These are phyloP conservation scores for Lasiodiplodia sp. DNA, from an alignment of 2,329 filamentous ascomycete species.

Conservation along the genomic window DNA sequence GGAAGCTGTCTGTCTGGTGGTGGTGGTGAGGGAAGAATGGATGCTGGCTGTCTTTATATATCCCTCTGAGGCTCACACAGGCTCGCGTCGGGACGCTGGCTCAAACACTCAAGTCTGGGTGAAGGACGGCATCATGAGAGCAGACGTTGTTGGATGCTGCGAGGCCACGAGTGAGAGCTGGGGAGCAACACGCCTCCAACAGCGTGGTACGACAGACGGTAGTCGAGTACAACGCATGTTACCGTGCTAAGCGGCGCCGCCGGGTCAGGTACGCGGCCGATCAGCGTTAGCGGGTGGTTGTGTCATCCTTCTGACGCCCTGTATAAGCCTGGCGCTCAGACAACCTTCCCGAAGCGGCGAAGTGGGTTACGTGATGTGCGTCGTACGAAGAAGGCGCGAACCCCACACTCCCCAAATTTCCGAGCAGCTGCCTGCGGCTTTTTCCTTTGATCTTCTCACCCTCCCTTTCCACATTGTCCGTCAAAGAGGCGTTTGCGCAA, in stretches of 20 bases:
- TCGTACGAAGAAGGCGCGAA: slow-evolving; percentile 22
- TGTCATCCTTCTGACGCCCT: neutral
- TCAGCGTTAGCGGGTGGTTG: slow-evolving; percentile 2
- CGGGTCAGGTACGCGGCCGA: slow-evolving; percentile 20
- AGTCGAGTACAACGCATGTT: neutral
- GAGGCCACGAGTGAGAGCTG: neutral
- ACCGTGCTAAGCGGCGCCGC: neutral
- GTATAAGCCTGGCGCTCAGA: slow-evolving; percentile 19
- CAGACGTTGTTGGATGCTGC: neutral
- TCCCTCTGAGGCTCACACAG: neutral
- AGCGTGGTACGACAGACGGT: neutral
- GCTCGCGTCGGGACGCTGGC: neutral
- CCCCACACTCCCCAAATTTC: slow-evolving; percentile 10
- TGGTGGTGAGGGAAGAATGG: neutral
- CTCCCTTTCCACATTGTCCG: slow-evolving; percentile 1
- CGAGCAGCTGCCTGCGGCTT: slow-evolving; percentile 1
- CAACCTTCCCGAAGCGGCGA: slow-evolving; percentile 14
- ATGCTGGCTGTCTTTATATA: neutral
- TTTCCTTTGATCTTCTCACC: neutral
- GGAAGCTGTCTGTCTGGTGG: slow-evolving; percentile 19
- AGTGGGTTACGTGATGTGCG: slow-evolving; percentile 6
- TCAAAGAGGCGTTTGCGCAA: neutral
- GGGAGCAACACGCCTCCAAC: neutral
- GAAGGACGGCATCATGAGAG: neutral
- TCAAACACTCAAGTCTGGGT: slow-evolving; percentile 1